Percentiles rank a stretch among this genome's conserved stretches.
Evolutionary conservation across 2,329 filamentous ascomycete species (phyloP).

Genomic region (Penicillium thymicola): DNA sequence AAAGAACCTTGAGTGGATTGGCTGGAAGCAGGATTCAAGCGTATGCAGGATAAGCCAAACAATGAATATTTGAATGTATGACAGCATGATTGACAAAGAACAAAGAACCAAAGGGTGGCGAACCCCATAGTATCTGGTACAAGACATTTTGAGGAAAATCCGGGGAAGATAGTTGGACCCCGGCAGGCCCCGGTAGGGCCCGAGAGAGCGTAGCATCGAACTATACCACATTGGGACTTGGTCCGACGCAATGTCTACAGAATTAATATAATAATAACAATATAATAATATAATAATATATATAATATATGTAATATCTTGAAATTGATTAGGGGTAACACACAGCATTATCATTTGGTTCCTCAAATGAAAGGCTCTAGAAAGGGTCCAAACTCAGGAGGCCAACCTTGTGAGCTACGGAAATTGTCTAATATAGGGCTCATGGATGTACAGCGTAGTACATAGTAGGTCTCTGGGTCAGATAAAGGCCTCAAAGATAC

Average conservation of each 20-base stretch:
- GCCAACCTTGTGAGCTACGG: neutral
- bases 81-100: neutral
- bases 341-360: neutral
- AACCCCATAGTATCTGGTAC: neutral
- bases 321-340: neutral
- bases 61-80: neutral
- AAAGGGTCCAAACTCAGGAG: conserved; percentile 1
- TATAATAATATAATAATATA: too few species aligned
- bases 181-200: neutral
- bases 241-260: neutral
- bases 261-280: neutral
- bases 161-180: conserved; percentile 4
- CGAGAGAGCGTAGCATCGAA: conserved; percentile 1
- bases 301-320: neutral
- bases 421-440: neutral
- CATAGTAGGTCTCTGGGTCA: neutral
- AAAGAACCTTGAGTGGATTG: neutral
- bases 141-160: conserved; percentile 1
- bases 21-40: neutral
- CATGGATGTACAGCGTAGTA: neutral
- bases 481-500: neutral
- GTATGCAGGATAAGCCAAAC: neutral
- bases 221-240: conserved; percentile 4
- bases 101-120: neutral
- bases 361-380: neutral